Base-by-base conservation (phyloP, 805 yeast species). In the Pichia nanzhaoensis region DNA sequence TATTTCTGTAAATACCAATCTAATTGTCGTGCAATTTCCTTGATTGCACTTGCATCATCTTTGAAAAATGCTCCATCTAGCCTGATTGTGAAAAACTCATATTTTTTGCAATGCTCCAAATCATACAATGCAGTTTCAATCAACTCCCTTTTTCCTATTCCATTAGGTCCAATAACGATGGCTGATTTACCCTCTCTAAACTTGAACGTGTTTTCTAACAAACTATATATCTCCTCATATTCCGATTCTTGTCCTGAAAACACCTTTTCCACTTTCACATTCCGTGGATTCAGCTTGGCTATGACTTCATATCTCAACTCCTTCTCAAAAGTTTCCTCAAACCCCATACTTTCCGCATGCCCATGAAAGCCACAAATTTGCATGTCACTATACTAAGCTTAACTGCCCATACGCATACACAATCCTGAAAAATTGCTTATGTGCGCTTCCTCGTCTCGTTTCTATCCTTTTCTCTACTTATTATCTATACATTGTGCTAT, bases 1-100 rank as follows among this genome's bases (percentile, higher is more conserved):
- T 46, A 54, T 30, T 45, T 39, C 38, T 38, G 40, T 39, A 55
- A 44, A 42, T 60, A 56, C 50, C 59, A 58, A 57, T 87, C 95
- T 34, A 91, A 64, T 61, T 90, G 97, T 37, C 82, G 69, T 0
- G 96, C 95, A 46, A 93, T 84, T 52, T 87, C 90, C 42, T 90
- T 73, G 13, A 93, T 75, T 0, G 98, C 98, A 41, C 75, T 66
- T 39, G 71, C 74, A 57, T 91, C 98, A 52, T 83, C 88, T 4
- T 72, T 58, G 57, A 87, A 96, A 3, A 81, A 71, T 13, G 73
- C 63, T 0, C 96, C 96, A 48, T 82, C 79, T 24, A 91, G 65
- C 19, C 73, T 61, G 10, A 93, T 75, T 0, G 75, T 68, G 16
- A 90, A 68, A 56, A 79, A 87, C 41, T 78, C 76, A 30, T 77